Evolutionary conservation across 2,329 filamentous ascomycete species (phyloP), one percentile per base, ranked within the genome.

Genomic region (Trichoderma pleuroti): DNA sequence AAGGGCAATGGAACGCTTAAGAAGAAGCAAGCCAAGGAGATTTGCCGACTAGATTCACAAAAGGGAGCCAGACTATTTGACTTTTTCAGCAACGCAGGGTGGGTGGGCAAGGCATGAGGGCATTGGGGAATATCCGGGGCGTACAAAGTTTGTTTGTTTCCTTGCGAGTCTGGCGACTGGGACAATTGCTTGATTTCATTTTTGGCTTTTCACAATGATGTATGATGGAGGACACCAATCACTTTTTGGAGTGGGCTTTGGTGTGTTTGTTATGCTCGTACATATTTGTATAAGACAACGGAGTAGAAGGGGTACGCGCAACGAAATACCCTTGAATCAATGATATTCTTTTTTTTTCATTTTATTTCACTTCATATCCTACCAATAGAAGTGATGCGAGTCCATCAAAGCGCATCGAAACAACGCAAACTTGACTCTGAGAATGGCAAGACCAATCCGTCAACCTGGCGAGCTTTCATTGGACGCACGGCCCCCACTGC

Each of bases 61-160:
- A 98, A 98, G 80, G 91, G 92, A 0, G 91, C 92, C 21, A 87
- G 93, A 74, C 89, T 98, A 71, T 98, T 95, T 81, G 96, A 98
- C 80, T 98, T 98, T 79, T 94, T 98, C 83, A 92, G 97, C 73
- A 93, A 94, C 78, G 91, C 90, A 70, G 96, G 95, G 3, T 98
- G 95, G 94, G 91, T 98, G 72, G 92, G 90, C 36, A 96, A 97
- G 84, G 92, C 91, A 30, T 97, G 73, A 79, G 24, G 32, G 32
- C 6, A 7, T 61, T n/a, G 14, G 21, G 21, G 57, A 18, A 24
- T 64, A 28, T 60, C 30, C 11, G n/a, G 12, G 65, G 65, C 56
- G 65, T 61, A 61, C 39, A 26, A 60, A n/a, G 39, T 26, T 42
- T 60, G n/a, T 36, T 36, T 36, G 21, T 14, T 49, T 49, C 30